Evolutionary conservation across 148 eudicot species (phyloP).

Genomic region (Amaranthus palmeri): DNA sequence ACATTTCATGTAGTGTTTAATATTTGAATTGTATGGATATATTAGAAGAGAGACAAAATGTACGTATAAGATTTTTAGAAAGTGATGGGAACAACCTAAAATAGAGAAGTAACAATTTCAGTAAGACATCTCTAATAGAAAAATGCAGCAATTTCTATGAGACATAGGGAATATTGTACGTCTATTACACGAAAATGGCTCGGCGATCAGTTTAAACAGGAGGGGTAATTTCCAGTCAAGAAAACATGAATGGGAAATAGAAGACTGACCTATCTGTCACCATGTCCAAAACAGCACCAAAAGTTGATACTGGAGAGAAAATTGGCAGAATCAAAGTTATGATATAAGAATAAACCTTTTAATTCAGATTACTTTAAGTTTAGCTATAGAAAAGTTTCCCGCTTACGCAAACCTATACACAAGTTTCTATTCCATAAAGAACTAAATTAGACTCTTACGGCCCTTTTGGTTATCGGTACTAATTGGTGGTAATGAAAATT

Average conservation of each 20-base stretch:
- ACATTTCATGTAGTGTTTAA: too few species aligned
- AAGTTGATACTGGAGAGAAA: slow-evolving; percentile 58
- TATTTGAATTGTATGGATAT: too few species aligned
- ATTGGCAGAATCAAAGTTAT: slow-evolving; percentile 7
- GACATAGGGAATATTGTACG: too few species aligned
- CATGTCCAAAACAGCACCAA: slow-evolving; percentile 97
- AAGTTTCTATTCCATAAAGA: not conserved
- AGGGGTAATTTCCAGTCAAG: not conserved
- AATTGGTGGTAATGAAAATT: not conserved
- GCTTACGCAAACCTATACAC: not conserved
- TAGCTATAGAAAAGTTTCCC: not conserved
- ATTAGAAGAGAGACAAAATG: too few species aligned
- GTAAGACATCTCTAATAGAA: too few species aligned
- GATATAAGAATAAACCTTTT: not conserved
- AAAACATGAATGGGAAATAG: not conserved
- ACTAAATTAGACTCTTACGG: not conserved
- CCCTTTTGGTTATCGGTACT: too few species aligned
- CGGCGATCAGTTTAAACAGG: not conserved
- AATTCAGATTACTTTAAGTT: not conserved
- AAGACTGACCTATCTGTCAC: slow-evolving; percentile 71
- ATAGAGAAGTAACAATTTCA: too few species aligned
- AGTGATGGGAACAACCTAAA: too few species aligned
- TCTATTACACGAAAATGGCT: too few species aligned
- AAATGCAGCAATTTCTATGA: too few species aligned
- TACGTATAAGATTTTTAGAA: too few species aligned